Base-by-base conservation (phyloP, 208 protist genomes). In the Wallacemonas collosoma region DNA sequence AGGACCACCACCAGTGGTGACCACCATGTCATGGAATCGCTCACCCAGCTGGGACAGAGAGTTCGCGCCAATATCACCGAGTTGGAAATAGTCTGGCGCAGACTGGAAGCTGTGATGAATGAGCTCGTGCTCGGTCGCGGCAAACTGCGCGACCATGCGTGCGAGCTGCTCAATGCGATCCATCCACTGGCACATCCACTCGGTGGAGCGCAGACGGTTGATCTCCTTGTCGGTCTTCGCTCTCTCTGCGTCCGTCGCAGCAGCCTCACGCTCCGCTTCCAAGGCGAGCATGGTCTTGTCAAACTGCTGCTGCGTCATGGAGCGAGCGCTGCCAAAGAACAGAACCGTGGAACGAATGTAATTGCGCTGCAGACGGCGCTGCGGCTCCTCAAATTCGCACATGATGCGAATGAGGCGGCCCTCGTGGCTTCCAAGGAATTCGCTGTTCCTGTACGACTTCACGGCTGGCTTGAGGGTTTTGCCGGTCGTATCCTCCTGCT, bases 181-280 rank as follows among this genome's bases (percentile, higher is more conserved):
- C 50, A 95, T 82, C 90, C 93, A 97, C 72, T 90, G 76, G 77
- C 93, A 97, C 91, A 97, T 95, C 93, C 94, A 98, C 81, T 94
- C 71, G 45, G 83, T 94, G 66, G 87, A 91, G 54, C 85, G 63
- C 48, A 97, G 71, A 1, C 88, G 81, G 35, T 70, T 54, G 55
- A 95, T 63, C 68, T 94, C 86, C 9, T 8, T 39, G 50, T 86
- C 50, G 3, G 71, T 35, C 40, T 75, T 63, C 11, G 9, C 64
- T 71, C 63, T 67, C 38, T 66, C 75, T 9, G 62, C 77, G 14
- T 68, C 69, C 15, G 62, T 68, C 6, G 68, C 70, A 15, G 79
- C 63, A n/a, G 12, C 69, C 11, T 68, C 67, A 48, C 80, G 26
- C 36, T 81, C 38, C 26, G 68, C 56, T 51, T 81, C 70, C 2